A percentile compares a stretch with the other conserved stretches of the same genome.
These are phyloP conservation scores for Xylariaceae sp. DNA, from an alignment of 2,329 filamentous ascomycete species.

Conservation along the genomic window DNA sequence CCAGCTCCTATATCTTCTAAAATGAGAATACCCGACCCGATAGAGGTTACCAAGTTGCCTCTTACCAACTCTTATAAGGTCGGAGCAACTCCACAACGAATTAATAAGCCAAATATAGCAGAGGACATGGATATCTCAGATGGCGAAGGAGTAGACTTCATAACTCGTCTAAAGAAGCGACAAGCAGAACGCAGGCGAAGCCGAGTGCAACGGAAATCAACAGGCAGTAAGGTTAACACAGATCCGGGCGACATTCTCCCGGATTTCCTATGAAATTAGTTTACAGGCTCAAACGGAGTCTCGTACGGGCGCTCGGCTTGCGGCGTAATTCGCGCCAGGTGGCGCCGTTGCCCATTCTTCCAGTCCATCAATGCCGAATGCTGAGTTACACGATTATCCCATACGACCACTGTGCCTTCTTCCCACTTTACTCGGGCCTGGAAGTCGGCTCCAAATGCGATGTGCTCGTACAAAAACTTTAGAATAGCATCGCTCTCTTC, in stretches of 20 bases:
- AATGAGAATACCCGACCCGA: not conserved
- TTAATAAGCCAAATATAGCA: constrained; percentile 1
- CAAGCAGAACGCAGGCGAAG: constrained; percentile 33
- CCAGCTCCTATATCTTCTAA: not conserved
- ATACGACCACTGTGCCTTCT: constrained; percentile 80
- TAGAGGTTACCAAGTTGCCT: not conserved
- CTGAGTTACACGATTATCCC: constrained; percentile 82
- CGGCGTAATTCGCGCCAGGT: constrained; percentile 81
- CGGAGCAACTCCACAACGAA: not conserved
- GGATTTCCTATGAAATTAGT: constrained; percentile 33
- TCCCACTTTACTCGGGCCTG: constrained; percentile 80
- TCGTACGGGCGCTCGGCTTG: constrained; percentile 80
- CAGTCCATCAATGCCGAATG: constrained; percentile 84
- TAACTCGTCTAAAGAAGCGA: constrained; percentile 32
- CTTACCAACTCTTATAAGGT: not conserved
- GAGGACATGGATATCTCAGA: constrained; percentile 22
- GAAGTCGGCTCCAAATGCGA: constrained; percentile 73
- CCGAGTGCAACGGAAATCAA: constrained; percentile 30
- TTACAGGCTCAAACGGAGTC: constrained; percentile 54
- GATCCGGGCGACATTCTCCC: constrained; percentile 34
- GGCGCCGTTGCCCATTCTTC: constrained; percentile 77
- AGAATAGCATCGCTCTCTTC: constrained; percentile 81
- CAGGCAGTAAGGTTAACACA: constrained; percentile 20
- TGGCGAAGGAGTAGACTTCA: constrained; percentile 28
- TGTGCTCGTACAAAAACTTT: constrained; percentile 79